phyloP scores from a whole-genome alignment of 768 basidiomycete genomes.

The Serendipita sp. region DNA sequence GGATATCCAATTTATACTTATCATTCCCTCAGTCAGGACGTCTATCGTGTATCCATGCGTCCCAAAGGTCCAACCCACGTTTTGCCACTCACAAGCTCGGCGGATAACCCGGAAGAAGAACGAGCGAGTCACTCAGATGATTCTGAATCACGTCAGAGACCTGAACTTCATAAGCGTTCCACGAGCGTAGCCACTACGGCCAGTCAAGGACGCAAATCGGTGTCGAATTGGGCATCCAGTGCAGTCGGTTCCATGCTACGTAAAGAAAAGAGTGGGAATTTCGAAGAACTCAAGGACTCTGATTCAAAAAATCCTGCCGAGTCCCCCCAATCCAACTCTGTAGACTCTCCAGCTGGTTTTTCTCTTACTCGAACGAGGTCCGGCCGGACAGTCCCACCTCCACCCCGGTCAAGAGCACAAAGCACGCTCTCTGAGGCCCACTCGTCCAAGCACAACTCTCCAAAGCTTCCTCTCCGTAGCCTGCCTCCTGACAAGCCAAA shows the following conservation, averaged over 20 bases:
- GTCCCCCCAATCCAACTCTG: background rate
- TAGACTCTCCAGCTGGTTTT: background rate
- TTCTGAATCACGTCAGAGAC: background rate
- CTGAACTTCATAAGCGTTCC: background rate
- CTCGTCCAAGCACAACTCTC: constrained; percentile 9
- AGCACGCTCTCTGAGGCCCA: background rate
- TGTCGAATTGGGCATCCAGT: background rate
- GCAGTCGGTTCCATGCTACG: background rate
- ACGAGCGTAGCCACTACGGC: background rate
- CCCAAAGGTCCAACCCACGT: constrained; percentile 15
- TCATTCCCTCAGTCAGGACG: background rate
- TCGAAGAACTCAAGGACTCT: background rate
- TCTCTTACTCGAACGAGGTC: background rate
- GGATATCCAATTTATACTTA: background rate
- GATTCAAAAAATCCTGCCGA: background rate
- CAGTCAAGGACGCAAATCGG: background rate
- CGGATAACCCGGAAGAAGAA: constrained; percentile 14
- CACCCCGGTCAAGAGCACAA: constrained; percentile 1
- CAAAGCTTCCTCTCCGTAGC: constrained; percentile 10
- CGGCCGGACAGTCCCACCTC: background rate
- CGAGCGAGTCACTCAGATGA: constrained; percentile 13
- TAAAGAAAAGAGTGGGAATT: background rate
- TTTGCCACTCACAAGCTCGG: constrained; percentile 17
- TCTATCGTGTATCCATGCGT: background rate
- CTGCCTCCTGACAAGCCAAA: constrained; percentile 12